Percentiles rank a stretch among this genome's conserved stretches.
Conservation (phyloP, 192 early-diverging fungal genomes). For the Lobosporangium transversale region DNA sequence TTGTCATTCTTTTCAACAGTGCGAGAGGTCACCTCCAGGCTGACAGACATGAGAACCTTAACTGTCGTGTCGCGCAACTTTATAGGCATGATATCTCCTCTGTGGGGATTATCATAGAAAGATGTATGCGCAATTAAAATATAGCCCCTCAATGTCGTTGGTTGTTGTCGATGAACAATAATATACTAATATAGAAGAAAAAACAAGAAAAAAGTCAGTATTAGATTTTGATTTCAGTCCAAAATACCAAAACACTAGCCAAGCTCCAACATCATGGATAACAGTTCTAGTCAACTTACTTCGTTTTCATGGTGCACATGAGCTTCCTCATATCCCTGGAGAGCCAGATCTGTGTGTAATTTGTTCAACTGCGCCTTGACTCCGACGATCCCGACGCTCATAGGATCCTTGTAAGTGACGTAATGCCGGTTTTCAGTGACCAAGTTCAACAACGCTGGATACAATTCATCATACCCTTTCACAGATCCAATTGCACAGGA, state of each 20-base stretch:
- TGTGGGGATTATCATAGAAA: conserved; percentile 64
- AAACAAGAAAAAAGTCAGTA: conserved; percentile 1
- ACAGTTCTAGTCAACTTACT: too few relatives aligned
- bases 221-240: not conserved
- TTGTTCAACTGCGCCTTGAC: conserved; percentile 69
- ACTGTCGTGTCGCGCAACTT: conserved; percentile 68
- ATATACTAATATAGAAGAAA: conserved; percentile 70
- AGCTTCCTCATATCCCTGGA: conserved; percentile 87
- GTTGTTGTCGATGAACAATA: conserved; percentile 92
- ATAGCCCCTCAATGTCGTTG: conserved; percentile 90
- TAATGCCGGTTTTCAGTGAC: conserved; percentile 90
- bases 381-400: conserved; percentile 65
- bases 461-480: conserved; percentile 97
- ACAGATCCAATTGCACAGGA: conserved; percentile 93
- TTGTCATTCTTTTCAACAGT: conserved; percentile 27
- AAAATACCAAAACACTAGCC: too few relatives aligned
- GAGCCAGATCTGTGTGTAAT: conserved; percentile 85
- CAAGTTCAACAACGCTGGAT: conserved; percentile 87
- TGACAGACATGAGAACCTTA: conserved; percentile 65
- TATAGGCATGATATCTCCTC: conserved; percentile 63
- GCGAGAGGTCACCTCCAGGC: conserved; percentile 58
- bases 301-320: conserved; percentile 97
- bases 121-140: conserved; percentile 90
- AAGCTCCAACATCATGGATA: too few relatives aligned
- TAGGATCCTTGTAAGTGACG: conserved; percentile 63